Evolutionary conservation across 225 moss, liverwort and hornwort genomes (phyloP).

Genomic region (Pseudisothecium myosuroides): DNA sequence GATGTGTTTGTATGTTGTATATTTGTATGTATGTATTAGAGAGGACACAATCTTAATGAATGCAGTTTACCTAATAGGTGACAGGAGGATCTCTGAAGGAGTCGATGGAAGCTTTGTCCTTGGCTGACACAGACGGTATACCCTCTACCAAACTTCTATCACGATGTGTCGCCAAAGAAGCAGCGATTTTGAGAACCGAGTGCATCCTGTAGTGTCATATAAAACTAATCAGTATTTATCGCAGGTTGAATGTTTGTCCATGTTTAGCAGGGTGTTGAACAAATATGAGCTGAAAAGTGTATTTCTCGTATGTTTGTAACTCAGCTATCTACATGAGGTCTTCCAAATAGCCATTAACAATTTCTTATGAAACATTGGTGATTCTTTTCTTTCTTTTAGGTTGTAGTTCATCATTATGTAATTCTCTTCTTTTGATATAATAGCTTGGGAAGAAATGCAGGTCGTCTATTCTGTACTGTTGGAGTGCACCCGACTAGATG

Average conservation of each 20-base stretch:
- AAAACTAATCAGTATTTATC: background rate
- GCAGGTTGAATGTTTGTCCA: background rate
- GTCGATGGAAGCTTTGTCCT: conserved; percentile 73
- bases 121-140: conserved; percentile 82
- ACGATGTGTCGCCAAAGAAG: background rate
- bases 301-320: too few species aligned
- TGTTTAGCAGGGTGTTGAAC: too few species aligned
- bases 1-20: background rate
- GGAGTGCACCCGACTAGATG: conserved; percentile 98
- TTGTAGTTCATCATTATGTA: background rate
- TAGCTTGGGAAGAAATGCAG: conserved; percentile 24
- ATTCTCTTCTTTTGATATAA: background rate
- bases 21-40: background rate
- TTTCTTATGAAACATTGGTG: background rate
- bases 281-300: too few species aligned
- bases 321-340: too few species aligned
- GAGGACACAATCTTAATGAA: background rate
- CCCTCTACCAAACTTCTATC: background rate
- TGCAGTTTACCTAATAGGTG: conserved; percentile 23
- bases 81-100: conserved; percentile 91
- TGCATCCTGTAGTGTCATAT: background rate
- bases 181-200: background rate
- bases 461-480: conserved; percentile 85
- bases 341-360: background rate
- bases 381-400: background rate